Percentiles rank a stretch among this genome's conserved stretches.
Evolutionary conservation across 805 yeast species (phyloP).

Genomic region (Tetrapisispora iriomotensis): DNA sequence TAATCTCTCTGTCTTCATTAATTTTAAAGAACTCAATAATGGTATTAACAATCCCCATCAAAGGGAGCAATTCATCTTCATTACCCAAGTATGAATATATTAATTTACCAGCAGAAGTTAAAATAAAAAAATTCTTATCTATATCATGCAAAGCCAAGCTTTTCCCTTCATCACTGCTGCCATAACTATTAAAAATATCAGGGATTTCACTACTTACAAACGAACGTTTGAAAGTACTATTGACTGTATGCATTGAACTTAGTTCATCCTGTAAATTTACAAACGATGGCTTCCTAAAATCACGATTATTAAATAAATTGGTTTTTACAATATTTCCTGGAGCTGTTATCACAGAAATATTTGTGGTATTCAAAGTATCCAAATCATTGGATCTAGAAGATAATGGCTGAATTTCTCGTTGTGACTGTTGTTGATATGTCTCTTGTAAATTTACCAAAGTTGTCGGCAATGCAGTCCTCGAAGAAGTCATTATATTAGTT

Average conservation of each 20-base stretch:
- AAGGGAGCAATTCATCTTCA: slow-evolving; percentile 41
- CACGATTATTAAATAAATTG: background rate
- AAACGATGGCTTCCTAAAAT: background rate
- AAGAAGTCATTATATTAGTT: background rate
- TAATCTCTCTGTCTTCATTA: slow-evolving; percentile 29
- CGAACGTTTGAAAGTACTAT: slow-evolving; percentile 8
- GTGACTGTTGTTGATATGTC: slow-evolving; percentile 1
- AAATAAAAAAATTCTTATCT: slow-evolving; percentile 63
- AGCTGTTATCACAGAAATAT: background rate
- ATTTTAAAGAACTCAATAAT: slow-evolving; percentile 60
- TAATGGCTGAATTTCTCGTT: no score
- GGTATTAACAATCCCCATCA: slow-evolving; percentile 75
- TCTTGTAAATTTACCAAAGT: slow-evolving; percentile 2
- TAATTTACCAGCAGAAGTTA: slow-evolving; percentile 84
- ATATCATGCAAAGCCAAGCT: background rate
- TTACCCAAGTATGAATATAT: slow-evolving; percentile 70
- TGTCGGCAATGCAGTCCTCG: slow-evolving; percentile 1
- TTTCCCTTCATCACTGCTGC: background rate
- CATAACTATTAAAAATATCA: slow-evolving; percentile 11
- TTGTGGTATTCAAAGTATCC: background rate
- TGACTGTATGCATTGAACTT: slow-evolving; percentile 1
- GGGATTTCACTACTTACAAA: slow-evolving; percentile 26
- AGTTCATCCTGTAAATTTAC: slow-evolving; percentile 1
- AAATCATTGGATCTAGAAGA: background rate
- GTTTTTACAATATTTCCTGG: background rate